These are phyloP conservation scores for Colletotrichum sp. DNA, from an alignment of 2,329 filamentous ascomycete genomes.

Conservation along the genomic window DNA sequence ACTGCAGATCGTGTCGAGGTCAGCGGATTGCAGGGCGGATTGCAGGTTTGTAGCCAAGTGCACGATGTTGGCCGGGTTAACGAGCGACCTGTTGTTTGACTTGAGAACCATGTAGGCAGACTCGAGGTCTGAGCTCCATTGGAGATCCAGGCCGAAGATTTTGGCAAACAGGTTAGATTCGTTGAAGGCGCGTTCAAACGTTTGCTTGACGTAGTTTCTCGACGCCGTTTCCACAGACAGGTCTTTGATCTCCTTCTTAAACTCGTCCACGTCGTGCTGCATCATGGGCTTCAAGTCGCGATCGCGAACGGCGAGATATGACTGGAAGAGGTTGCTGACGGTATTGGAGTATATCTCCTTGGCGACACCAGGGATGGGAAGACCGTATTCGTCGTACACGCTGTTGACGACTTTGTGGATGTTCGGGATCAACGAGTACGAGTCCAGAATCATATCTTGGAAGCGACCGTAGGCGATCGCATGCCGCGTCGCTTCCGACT, in stretches of 20 bases:
- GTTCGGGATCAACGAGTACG: conserved; percentile 61
- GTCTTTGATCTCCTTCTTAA: conserved; percentile 56
- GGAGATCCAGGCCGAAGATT: conserved; percentile 61
- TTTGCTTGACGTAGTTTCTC: conserved; percentile 64
- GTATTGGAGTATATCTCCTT: conserved; percentile 60
- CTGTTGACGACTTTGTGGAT: conserved; percentile 56
- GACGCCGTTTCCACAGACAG: conserved; percentile 58
- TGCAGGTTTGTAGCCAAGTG: conserved; percentile 58
- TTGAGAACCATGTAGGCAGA: conserved; percentile 59
- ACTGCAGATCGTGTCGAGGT: conserved; percentile 57
- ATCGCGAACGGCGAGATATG: conserved; percentile 58
- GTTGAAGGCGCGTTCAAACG: conserved; percentile 61
- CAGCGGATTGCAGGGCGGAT: conserved; percentile 48
- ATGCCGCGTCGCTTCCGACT: conserved; percentile 64
- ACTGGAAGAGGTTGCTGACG: conserved; percentile 58
- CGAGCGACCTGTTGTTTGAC: conserved; percentile 52
- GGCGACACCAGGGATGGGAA: conserved; percentile 46
- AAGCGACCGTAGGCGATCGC: conserved; percentile 66
- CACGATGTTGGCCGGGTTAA: conserved; percentile 59
- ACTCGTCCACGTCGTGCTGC: conserved; percentile 60
- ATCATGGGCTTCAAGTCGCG: conserved; percentile 57
- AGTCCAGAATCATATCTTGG: conserved; percentile 61
- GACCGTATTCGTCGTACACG: conserved; percentile 58
- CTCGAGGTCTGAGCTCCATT: conserved; percentile 52
- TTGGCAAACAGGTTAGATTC: conserved; percentile 59